Percentiles rank a stretch among this genome's conserved stretches.
phyloP scores from a whole-genome alignment of 1,284 basidiomycete genomes.

The Lignosus rhinocerotis region DNA sequence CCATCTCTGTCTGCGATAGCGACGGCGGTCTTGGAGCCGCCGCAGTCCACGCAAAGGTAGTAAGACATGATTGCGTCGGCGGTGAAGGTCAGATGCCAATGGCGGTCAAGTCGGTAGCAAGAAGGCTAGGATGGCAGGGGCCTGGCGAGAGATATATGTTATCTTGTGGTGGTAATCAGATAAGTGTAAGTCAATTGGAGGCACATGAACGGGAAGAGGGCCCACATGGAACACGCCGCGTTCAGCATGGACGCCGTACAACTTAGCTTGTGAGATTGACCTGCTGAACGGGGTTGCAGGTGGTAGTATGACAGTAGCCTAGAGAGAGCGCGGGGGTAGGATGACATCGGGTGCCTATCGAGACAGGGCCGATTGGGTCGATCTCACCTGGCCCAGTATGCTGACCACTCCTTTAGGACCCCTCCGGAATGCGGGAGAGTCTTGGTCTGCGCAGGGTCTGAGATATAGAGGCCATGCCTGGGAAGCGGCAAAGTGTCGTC shows the following conservation, averaged over 20 bases:
- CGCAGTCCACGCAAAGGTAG: slow-evolving; percentile 79
- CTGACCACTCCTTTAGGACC: too few species aligned
- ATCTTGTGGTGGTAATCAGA: slow-evolving; percentile 14
- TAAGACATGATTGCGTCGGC: slow-evolving; percentile 47
- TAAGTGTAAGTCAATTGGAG: slow-evolving; percentile 3
- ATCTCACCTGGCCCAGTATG: too few species aligned
- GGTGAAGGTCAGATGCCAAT: not conserved
- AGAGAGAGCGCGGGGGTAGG: too few species aligned
- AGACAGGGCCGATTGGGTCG: too few species aligned
- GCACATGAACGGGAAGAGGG: slow-evolving; percentile 6
- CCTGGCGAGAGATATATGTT: not conserved
- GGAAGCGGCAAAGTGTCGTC: too few species aligned
- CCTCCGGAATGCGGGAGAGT: too few species aligned
- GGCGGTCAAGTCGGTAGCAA: not conserved
- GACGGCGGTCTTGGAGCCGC: slow-evolving; percentile 78
- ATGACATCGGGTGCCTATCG: too few species aligned
- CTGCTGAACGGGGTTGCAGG: too few species aligned
- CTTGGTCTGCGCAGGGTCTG: too few species aligned
- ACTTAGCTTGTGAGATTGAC: not conserved
- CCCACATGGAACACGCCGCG: slow-evolving; percentile 8
- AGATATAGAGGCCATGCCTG: too few species aligned
- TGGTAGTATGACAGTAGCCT: too few species aligned
- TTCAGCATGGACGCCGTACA: slow-evolving; percentile 2
- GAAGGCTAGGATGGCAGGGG: not conserved
- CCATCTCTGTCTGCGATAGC: slow-evolving; percentile 60